Conservation (phyloP, 169 alveolate species). For the Plasmodium falciparum region DNA sequence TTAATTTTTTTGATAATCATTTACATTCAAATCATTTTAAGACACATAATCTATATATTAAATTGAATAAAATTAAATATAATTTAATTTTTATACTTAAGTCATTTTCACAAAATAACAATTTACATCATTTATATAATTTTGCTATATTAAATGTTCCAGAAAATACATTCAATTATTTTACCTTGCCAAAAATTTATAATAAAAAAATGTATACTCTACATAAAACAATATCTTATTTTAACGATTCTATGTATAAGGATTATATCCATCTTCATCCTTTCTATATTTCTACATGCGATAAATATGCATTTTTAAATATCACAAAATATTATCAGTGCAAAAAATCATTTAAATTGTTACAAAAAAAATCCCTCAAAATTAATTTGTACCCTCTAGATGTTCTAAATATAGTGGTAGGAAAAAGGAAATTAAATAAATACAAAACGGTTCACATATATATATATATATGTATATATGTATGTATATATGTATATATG, state of each 20-base stretch:
- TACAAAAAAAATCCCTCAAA: constrained; percentile 13
- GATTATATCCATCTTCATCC: constrained; percentile 3
- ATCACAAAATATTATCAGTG: constrained; percentile 42
- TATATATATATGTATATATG: background rate
- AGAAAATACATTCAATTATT: constrained; percentile 17
- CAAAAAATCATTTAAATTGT: constrained; percentile 4
- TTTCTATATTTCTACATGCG: constrained; percentile 50
- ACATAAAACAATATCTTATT: constrained; percentile 6
- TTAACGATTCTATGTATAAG: constrained; percentile 16
- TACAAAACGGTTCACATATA: no score
- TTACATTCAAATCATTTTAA: constrained; percentile 28
- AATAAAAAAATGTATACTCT: constrained; percentile 15
- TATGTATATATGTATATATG: background rate
- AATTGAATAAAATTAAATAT: constrained; percentile 4
- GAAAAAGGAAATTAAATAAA: background rate
- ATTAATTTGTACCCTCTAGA: constrained; percentile 33
- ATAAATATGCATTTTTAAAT: constrained; percentile 14
- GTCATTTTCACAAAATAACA: constrained; percentile 18
- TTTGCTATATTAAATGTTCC: constrained; percentile 13
- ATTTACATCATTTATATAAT: constrained; percentile 17
- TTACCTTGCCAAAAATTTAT: constrained; percentile 27
- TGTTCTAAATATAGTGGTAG: constrained; percentile 34
- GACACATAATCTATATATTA: constrained; percentile 18
- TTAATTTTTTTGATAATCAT: constrained; percentile 22
- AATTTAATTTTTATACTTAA: constrained; percentile 18